Evolutionary conservation across 176 grass and related monocot genomes (phyloP), one percentile per base, ranked within the genome.

Genomic region (Zoysia japonica): DNA sequence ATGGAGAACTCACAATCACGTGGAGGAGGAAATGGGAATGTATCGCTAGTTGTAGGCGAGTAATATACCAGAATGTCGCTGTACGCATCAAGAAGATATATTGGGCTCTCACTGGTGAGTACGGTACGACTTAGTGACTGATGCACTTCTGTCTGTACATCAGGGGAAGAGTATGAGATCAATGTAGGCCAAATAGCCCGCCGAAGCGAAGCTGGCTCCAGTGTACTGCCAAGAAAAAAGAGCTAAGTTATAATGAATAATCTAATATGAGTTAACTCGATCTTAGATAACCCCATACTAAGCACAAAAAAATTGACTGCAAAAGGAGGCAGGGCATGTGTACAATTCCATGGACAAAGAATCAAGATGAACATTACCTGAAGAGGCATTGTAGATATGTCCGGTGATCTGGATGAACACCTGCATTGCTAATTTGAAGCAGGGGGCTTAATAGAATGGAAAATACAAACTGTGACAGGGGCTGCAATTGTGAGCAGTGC

Each of bases 321-420:
- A 70, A 78, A 78, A 72, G 52, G 6, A 20, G 13, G 47, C 43
- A 59, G 35, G 12, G 5, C 56, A 3, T 68, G 11, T 46, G 55
- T 62, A 3, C 12, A 70, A 84, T 15, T 60, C 55, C 63, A 72
- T 81, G 65, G 45, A 76, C 60, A 39, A 69, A 47, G 78, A 72
- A 67, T 67, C 16, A 65, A 39, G 79, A 74, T 55, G 67, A 47
- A 61, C 56, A 20, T 78, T 93, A 95, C 92, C 96, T 98, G 81
- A 93, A 93, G 52, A 98, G 90, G 76, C 96, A 98, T 74, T 98
- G 96, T 71, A 98, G 89, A 80, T 89, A 95, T 82, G 91, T 87
- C 80, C 80, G 83, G 67, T 98, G 91, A 70, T 93, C 92, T 80
- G 92, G 90, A 76, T 91, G 88, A 88, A 89, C 83, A 44, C 84